A percentile compares a stretch with the other conserved stretches of the same genome.
Evolutionary conservation across 345 rosid genomes (phyloP).

Genomic region (Eucalyptus marginata): DNA sequence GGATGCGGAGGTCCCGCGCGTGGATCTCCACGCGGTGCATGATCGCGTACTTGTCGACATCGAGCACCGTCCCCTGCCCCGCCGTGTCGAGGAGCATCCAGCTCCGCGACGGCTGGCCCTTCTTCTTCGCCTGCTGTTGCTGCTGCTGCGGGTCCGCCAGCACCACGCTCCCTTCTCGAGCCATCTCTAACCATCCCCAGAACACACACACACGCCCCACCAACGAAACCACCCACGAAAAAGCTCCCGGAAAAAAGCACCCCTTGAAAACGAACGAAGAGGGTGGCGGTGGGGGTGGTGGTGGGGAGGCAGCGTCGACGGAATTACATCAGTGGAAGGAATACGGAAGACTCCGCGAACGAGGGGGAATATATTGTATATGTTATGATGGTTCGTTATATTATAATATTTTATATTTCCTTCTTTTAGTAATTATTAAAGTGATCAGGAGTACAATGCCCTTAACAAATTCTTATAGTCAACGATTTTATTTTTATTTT

Average conservation of each 20-base stretch:
- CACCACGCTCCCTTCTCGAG: constrained; percentile 51
- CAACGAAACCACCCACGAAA: neutral
- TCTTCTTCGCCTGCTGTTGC: constrained; percentile 46
- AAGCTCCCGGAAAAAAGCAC: neutral
- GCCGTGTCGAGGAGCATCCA: constrained; percentile 51
- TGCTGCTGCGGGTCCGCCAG: constrained; percentile 49
- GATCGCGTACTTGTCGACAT: constrained; percentile 74
- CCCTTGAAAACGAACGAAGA: neutral
- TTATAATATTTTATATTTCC: neutral
- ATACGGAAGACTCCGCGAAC: neutral
- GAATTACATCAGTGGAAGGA: neutral
- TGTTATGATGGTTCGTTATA: neutral
- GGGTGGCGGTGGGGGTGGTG: neutral
- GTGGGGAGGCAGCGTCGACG: neutral
- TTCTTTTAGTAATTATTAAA: neutral
- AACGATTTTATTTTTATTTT: no score
- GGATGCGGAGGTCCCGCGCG: constrained; percentile 95
- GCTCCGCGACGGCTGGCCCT: constrained; percentile 46
- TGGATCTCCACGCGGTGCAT: constrained; percentile 96
- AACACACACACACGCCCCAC: neutral
- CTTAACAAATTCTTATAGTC: neutral
- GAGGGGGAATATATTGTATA: neutral
- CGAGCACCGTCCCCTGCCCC: constrained; percentile 42
- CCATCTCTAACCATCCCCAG: constrained; percentile 26
- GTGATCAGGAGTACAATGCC: neutral